Evolutionary conservation across 495 filamentous ascomycete genomes (phyloP).

Genomic region (Aspergillus wentii): DNA sequence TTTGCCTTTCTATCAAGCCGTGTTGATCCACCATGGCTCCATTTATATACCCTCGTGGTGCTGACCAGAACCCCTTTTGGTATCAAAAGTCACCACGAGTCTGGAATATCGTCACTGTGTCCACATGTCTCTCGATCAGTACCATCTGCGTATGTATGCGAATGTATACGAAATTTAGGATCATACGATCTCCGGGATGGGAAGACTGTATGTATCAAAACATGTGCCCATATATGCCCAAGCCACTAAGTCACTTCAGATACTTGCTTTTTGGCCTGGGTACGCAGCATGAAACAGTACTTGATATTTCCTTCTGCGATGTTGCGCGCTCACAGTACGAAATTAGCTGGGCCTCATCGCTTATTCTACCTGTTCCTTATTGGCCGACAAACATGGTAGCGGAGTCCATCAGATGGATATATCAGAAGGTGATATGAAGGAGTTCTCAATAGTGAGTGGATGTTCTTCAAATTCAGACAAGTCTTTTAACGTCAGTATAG

Average conservation of each 20-base stretch:
- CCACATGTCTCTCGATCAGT: conserved; percentile 16
- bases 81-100: conserved; percentile 7
- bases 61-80: too few relatives aligned
- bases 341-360: conserved; percentile 13
- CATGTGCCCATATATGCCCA: neutral
- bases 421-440: conserved; percentile 1
- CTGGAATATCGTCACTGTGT: conserved; percentile 17
- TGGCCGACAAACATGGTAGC: conserved; percentile 17
- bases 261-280: conserved; percentile 18
- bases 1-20: too few relatives aligned
- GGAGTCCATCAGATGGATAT: conserved; percentile 12
- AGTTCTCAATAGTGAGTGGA: conserved; percentile 11
- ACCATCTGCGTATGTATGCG: conserved; percentile 23
- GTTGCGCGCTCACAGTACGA: too few relatives aligned
- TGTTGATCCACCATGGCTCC: neutral
- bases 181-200: conserved; percentile 18
- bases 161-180: conserved; percentile 17
- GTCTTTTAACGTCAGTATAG: conserved; percentile 12
- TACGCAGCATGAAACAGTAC: conserved; percentile 2
- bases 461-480: too few relatives aligned
- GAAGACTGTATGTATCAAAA: conserved; percentile 27
- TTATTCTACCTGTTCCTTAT: conserved; percentile 15
- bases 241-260: conserved; percentile 2
- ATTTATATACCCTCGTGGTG: too few relatives aligned
- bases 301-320: too few relatives aligned